A percentile compares a stretch with the other conserved stretches of the same genome.
These are phyloP conservation scores for Podaxis mareebaensis DNA, from an alignment of 768 basidiomycete species.

Conservation along the genomic window DNA sequence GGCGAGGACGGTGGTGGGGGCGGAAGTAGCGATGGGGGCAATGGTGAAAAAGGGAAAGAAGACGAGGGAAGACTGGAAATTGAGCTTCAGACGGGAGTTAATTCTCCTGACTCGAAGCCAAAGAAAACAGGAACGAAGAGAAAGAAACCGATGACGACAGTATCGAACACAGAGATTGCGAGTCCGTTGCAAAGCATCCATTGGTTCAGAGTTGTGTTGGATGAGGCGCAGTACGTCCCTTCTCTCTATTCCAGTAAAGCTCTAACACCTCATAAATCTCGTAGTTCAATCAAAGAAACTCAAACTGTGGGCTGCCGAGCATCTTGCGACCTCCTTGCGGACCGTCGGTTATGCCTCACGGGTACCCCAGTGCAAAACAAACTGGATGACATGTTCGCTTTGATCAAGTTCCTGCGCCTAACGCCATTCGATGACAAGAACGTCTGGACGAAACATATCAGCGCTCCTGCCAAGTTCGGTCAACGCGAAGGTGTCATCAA, in stretches of 20 bases:
- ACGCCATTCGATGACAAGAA: conserved; percentile 92
- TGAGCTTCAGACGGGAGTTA: neutral
- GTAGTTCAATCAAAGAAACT: conserved; percentile 95
- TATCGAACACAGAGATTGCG: conserved; percentile 44
- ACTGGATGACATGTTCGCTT: conserved; percentile 94
- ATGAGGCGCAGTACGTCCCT: conserved; percentile 89
- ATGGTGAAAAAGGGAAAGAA: conserved; percentile 70
- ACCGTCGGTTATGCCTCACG: conserved; percentile 91
- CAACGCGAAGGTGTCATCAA: conserved; percentile 87
- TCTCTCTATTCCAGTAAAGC: neutral
- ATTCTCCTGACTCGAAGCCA: conserved; percentile 53
- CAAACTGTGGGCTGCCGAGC: conserved; percentile 93
- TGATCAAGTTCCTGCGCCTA: conserved; percentile 94
- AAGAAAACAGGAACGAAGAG: conserved; percentile 72
- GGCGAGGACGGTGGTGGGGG: conserved; percentile 73
- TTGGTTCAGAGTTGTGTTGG: conserved; percentile 94
- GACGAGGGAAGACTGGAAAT: conserved; percentile 28
- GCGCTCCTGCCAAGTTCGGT: conserved; percentile 89
- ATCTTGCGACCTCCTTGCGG: conserved; percentile 91
- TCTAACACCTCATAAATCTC: conserved; percentile 13
- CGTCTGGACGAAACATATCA: conserved; percentile 91
- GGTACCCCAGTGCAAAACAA: conserved; percentile 99
- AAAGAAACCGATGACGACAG: conserved; percentile 46
- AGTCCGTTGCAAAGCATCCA: conserved; percentile 92
- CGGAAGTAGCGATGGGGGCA: conserved; percentile 60